phyloP scores from a whole-genome alignment of 2,329 filamentous ascomycete genomes.

The Ascochyta koolunga region DNA sequence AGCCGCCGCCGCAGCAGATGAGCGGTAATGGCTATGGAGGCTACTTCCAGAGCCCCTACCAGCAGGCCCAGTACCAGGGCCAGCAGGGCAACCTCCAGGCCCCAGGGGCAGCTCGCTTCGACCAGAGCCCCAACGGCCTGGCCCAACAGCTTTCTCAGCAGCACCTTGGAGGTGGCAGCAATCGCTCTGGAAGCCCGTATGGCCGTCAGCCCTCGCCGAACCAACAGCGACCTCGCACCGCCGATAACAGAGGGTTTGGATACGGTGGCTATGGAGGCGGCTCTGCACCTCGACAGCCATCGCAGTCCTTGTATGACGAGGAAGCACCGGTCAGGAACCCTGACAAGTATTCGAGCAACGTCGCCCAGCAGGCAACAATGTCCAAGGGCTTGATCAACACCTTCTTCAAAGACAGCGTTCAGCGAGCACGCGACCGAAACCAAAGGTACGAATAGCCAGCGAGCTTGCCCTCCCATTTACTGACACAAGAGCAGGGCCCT shows the following conservation, averaged over 20 bases:
- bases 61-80: constrained; percentile 54
- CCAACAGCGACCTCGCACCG: constrained; percentile 83
- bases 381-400: constrained; percentile 70
- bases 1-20: constrained; percentile 53
- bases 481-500: constrained; percentile 70
- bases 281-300: constrained; percentile 66
- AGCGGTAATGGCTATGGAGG: constrained; percentile 51
- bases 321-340: constrained; percentile 79
- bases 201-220: constrained; percentile 70
- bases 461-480: neutral
- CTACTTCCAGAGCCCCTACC: constrained; percentile 60
- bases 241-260: constrained; percentile 66
- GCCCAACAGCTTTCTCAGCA: constrained; percentile 97
- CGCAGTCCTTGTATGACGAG: constrained; percentile 61
- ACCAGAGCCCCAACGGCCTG: constrained; percentile 87
- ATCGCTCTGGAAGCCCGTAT: constrained; percentile 71
- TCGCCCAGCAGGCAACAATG: constrained; percentile 73
- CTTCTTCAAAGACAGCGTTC: constrained; percentile 99
- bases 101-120: constrained; percentile 63
- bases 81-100: constrained; percentile 57
- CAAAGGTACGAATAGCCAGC: constrained; percentile 70
- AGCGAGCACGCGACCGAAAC: constrained; percentile 92
- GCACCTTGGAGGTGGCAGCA: constrained; percentile 73
- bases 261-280: constrained; percentile 72
- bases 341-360: constrained; percentile 86